phyloP scores from a whole-genome alignment of 164 flowering plant species.

The Kingdonia uniflora region DNA sequence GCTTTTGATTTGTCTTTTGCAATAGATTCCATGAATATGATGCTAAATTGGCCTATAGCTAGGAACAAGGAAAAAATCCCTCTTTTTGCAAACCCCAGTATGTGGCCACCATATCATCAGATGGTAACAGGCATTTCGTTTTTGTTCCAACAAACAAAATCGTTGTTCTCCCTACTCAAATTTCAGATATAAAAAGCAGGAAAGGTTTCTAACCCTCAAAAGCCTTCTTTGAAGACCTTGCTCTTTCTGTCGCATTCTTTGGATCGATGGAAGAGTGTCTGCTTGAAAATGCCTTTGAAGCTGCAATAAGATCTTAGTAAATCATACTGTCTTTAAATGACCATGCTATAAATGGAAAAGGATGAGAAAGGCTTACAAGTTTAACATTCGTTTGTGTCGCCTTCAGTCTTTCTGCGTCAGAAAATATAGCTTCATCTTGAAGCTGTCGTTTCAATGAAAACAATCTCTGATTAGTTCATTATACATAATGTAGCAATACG shows the following conservation, averaged over 20 bases:
- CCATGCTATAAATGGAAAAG: constrained; percentile 3
- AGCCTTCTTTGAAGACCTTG: constrained; percentile 91
- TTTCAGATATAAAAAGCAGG: not conserved
- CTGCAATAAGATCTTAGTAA: constrained; percentile 26
- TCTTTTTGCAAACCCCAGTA: too few species aligned
- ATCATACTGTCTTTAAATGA: not conserved
- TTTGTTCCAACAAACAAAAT: not conserved
- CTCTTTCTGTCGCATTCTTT: constrained; percentile 83
- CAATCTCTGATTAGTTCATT: too few species aligned
- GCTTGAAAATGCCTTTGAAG: constrained; percentile 96
- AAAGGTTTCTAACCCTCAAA: constrained; percentile 50
- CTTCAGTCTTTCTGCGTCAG: constrained; percentile 82
- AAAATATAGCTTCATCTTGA: constrained; percentile 88
- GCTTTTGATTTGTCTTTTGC: too few species aligned
- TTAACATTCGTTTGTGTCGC: constrained; percentile 88
- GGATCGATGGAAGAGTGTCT: constrained; percentile 80
- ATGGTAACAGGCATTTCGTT: not conserved
- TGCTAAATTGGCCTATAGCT: too few species aligned
- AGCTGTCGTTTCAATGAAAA: constrained; percentile 31
- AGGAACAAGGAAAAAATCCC: too few species aligned
- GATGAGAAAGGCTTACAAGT: constrained; percentile 35
- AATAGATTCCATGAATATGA: too few species aligned
- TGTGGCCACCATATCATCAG: too few species aligned
- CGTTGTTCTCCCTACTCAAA: not conserved
- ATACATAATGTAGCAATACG: too few species aligned